Base-by-base conservation (phyloP, 495 filamentous ascomycete genomes). In the Achaetomiella virescens region DNA sequence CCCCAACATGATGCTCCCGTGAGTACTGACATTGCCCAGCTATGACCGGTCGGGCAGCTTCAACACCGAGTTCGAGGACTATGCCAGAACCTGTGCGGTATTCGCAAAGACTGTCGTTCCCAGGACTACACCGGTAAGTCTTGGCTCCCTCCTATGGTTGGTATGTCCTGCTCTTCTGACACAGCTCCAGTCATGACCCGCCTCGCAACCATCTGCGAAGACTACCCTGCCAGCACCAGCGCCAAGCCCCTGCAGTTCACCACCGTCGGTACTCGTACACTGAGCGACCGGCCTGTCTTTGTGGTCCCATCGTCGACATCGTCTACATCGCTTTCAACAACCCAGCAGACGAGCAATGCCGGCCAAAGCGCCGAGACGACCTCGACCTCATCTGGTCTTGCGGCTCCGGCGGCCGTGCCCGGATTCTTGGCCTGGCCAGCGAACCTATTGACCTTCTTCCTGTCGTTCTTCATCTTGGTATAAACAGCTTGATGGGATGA, bases 1-100 rank as follows among this genome's bases (percentile, higher is more conserved):
- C 2, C 22, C 25, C 8, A 10, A 1, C 14, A 12, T 15, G 11
- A 0, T 20, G 0, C 6, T 25, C 2, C 36, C 1, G 3, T 7
- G 24, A 31, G n/a, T 12, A 6, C 22, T 56, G 17, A 44, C 38
- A 22, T 14, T 14, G 18, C 12, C 10, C 27, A 50, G 46, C 49
- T 50, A 48, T 22, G 54, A 63, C 40, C 25, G 27, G 0, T 31
- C 33, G 0, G 61, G 63, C n/a, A 45, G 22, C 6, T 55, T 54
- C 36, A 61, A 61, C 52, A 68, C 65, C 1, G 33, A 33, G 1
- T 52, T 68, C 12, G 52, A 70, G 15, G 52, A 60, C 41, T 66
- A 54, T 29, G 63, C 63, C 8, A 53, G 41, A 15, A 24, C 51
- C 14, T 68, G 67, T 21, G 55, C 48, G 3, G 36, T 61, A 2